Base-by-base conservation (phyloP, 805 yeast genomes). In the Ogataea allantospora region DNA sequence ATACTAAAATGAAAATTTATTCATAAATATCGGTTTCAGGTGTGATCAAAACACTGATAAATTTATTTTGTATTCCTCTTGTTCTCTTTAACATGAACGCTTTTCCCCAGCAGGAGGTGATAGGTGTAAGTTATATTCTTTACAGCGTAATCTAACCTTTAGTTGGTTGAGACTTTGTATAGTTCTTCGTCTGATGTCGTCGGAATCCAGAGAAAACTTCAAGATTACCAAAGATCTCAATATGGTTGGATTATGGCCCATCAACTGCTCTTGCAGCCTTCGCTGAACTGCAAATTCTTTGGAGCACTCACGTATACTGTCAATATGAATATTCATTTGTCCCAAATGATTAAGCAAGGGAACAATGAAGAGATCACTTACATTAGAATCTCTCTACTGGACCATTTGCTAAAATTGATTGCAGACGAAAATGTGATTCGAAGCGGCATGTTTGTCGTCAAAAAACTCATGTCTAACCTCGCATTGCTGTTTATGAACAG, bases 281-380 rank as follows among this genome's bases (percentile, higher is more conserved):
- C 75, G 1, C 48, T 63, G 29, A 74, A 73, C 40, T 75, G 80
- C 44, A 77, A 78, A 52, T 87, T 82, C 56, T 81, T 87, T 52
- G 96, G 95, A 0, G 95, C 95, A 0, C 68, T 84, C 40, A 87
- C 95, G 0, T 78, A 77, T 42, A 73, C 87, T 0, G 93, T 87
- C 4, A 66, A 71, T 46, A 58, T 83, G 29, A 77, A 75, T 42
- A 54, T 42, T 8, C 46, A 48, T 29, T 6, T 40, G 1, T 20
- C 38, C 7, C 39, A 38, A 2, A 17, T 46, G 12, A 18, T 27
- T 14, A 42, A 30, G n/a, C 14, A 30, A 6, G 36, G 29, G 7
- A 22, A 36, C 12, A 18, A 23, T 15, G 44, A 53, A 15, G 35
- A 38, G 16, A 12, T 44, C 11, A 16, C 18, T 13, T 28, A 43